Evolutionary conservation across 2,329 filamentous ascomycete species (phyloP), one percentile per base, ranked within the genome.

Genomic region (Pyrenochaeta sp.): DNA sequence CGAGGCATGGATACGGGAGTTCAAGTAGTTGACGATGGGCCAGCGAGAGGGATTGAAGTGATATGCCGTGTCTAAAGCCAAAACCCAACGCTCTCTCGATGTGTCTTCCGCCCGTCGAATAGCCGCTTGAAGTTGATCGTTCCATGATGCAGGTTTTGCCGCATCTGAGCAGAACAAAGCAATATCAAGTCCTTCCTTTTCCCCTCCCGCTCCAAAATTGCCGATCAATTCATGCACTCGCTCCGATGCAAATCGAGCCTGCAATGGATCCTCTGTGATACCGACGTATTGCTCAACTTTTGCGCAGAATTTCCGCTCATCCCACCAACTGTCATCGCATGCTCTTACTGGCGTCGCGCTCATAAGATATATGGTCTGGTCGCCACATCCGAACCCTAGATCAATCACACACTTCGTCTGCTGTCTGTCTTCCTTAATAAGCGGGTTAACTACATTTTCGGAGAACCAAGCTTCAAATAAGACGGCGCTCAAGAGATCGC

Each of bases 321-420:
- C 51, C 54, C 51, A 61, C 51, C 52, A 61, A 6, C 46, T 39
- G 8, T 37, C 44, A 35, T 64, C 59, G 9, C 23, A 41, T 4
- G 35, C 21, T 14, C 48, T 36, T 18, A 59, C 11, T 3, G 57
- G 53, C 13, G 10, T 26, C 10, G 41, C 27, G 38, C 53, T 55
- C 46, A 50, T 72, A 17, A 83, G 54, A 41, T 78, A 74, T 14
- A 78, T 59, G 0, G 75, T 80, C 59, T 84, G 82, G 51, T 84
- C 81, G 21, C 82, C 82, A 48, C 82, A 85, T 7, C 82, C 81
- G 48, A 83, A 80, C 2, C 82, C 81, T 1, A 84, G 68, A 46
- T 84, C 81, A 1, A 84, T 64, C 7, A 81, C 67, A 17, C 28
- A 40, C 41, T 39, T 48, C 21, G 15, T 44, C 19, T 4, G 48